These are phyloP conservation scores for Mentha longifolia DNA, from an alignment of 257 asterid genomes.

Conservation along the genomic window DNA sequence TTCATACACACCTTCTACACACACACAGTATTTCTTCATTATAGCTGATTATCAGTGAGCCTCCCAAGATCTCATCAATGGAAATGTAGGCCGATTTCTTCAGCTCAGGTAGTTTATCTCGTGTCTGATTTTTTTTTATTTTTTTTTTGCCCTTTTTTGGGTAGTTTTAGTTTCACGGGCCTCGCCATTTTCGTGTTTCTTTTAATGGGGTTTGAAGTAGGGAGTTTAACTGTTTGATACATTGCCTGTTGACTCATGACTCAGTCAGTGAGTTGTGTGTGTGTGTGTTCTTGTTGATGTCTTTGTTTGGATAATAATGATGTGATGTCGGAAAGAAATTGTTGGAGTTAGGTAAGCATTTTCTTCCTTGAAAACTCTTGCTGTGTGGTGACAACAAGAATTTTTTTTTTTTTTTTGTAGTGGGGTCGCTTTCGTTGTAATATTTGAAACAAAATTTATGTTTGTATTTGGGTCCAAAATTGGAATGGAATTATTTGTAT, in stretches of 20 bases:
- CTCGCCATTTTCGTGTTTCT: conserved; percentile 11
- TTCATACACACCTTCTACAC: conserved; percentile 35
- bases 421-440: conserved; percentile 53
- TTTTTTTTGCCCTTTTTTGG: not conserved
- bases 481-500: conserved; percentile 33
- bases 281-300: conserved; percentile 27
- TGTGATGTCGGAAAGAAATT: conserved; percentile 39
- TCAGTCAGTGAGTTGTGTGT: conserved; percentile 14
- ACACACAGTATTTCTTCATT: conserved; percentile 27
- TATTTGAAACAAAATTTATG: conserved; percentile 29
- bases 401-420: conserved; percentile 28
- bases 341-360: conserved; percentile 42
- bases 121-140: not conserved
- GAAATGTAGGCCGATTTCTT: conserved; percentile 35
- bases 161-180: conserved; percentile 27
- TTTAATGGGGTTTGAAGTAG: conserved; percentile 35
- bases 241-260: conserved; percentile 21
- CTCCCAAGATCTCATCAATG: conserved; percentile 46
- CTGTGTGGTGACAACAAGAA: conserved; percentile 34
- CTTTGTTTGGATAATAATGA: conserved; percentile 36
- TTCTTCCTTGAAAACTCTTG: conserved; percentile 16
- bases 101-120: conserved; percentile 43
- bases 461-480: conserved; percentile 34
- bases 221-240: conserved; percentile 3
- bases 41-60: conserved; percentile 28